Conservation (phyloP, 176 grass and related monocot species). For the Bonia amplexicaulis region DNA sequence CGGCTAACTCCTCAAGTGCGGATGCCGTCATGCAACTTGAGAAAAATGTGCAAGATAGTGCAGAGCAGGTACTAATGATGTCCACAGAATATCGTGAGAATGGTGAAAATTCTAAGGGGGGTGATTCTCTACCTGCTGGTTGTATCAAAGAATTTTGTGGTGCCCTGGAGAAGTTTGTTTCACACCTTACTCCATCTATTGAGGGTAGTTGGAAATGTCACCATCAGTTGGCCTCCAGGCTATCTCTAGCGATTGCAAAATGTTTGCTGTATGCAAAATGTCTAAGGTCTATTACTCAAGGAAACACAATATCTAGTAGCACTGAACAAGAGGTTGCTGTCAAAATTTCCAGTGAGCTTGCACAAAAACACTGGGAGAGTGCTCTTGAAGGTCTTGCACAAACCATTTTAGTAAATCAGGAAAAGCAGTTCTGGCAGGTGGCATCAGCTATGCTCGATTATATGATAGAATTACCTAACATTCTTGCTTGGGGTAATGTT, state of each 20-base stretch:
- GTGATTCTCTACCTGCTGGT: conserved; percentile 25
- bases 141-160: conserved; percentile 47
- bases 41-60: conserved; percentile 22
- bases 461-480: conserved; percentile 51
- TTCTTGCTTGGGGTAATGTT: conserved; percentile 48
- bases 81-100: conserved; percentile 8
- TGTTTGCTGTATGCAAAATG: conserved; percentile 57
- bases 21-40: conserved; percentile 26
- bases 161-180: conserved; percentile 51
- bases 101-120: conserved; percentile 5
- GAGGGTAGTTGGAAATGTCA: conserved; percentile 64
- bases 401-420: conserved; percentile 59
- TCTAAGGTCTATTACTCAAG: conserved; percentile 39
- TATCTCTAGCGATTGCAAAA: conserved; percentile 41
- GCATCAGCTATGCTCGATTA: conserved; percentile 74
- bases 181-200: conserved; percentile 39
- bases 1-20: conserved; percentile 10
- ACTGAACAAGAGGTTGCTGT: conserved; percentile 15
- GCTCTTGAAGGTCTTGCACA: conserved; percentile 59
- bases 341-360: conserved; percentile 26
- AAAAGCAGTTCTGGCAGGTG: conserved; percentile 83
- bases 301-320: conserved; percentile 14
- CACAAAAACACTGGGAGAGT: conserved; percentile 56
- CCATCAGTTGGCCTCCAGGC: conserved; percentile 41
- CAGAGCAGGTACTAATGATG: conserved; percentile 16